A percentile compares a stretch with the other conserved stretches of the same genome.
Evolutionary conservation across 2,329 filamentous ascomycete species (phyloP).

Genomic region (Botrytis pseudocinerea): DNA sequence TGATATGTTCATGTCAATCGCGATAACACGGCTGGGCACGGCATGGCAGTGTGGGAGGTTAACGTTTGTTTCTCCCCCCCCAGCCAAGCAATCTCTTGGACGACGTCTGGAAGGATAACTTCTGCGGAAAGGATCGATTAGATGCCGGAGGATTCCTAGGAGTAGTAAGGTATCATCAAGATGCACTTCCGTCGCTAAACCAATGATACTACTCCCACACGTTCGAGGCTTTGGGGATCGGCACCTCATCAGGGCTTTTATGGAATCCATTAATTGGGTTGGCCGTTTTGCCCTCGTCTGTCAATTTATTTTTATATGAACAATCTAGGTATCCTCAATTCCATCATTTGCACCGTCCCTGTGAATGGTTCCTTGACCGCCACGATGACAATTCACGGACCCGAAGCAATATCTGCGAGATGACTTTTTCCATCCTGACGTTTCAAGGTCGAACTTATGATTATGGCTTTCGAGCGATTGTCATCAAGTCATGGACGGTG

Average conservation of each 20-base stretch:
- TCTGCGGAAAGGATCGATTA: not conserved
- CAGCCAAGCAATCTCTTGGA: not conserved
- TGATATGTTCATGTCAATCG: not conserved
- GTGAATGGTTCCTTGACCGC: not conserved
- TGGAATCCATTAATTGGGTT: not conserved
- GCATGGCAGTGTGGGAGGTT: not conserved
- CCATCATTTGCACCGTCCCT: not conserved
- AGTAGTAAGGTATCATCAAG: not conserved
- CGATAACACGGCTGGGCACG: constrained; percentile 6
- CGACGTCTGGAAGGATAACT: not conserved
- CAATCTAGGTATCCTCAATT: not conserved
- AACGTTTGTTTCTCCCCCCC: not conserved
- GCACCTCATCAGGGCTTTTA: not conserved
- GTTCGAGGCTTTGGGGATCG: not conserved
- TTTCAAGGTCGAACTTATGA: not conserved
- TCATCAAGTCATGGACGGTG: not conserved
- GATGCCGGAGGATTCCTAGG: not conserved
- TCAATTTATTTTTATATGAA: constrained; percentile 3
- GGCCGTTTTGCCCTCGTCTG: not conserved
- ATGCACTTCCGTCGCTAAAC: not conserved
- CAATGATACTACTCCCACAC: not conserved
- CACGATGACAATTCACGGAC: not conserved
- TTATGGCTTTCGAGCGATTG: not conserved
- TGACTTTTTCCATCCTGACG: not conserved
- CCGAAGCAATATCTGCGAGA: not conserved